These are phyloP conservation scores for Mallotus nudiflorus DNA, from an alignment of 345 rosid species.

Conservation along the genomic window DNA sequence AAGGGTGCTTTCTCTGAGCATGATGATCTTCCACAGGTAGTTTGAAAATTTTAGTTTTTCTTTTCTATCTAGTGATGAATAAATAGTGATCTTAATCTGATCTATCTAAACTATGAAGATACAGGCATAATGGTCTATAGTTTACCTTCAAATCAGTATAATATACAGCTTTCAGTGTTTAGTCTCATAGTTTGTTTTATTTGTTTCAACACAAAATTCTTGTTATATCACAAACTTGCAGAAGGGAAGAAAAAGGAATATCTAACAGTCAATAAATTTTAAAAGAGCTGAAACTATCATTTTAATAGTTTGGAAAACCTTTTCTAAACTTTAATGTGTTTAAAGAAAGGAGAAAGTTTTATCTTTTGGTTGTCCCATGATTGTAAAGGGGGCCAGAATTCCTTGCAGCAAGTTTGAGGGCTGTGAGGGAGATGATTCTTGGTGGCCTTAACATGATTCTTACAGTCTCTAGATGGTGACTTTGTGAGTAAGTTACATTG, in stretches of 20 bases:
- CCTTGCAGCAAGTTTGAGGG: neutral
- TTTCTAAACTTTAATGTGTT: too few species aligned
- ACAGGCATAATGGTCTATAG: too few species aligned
- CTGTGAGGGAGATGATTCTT: constrained; percentile 7
- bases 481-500: constrained; percentile 10
- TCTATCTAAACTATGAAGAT: neutral
- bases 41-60: neutral
- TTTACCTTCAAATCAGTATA: neutral
- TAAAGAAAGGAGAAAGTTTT: constrained; percentile 1
- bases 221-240: neutral
- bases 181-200: neutral
- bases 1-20: constrained; percentile 80
- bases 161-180: neutral
- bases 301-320: neutral
- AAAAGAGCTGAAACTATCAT: neutral
- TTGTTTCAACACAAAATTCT: neutral
- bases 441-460: neutral
- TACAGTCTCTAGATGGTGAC: neutral
- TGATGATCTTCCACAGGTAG: constrained; percentile 89
- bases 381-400: neutral
- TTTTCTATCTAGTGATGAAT: neutral
- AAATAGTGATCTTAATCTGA: neutral
- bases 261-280: neutral
- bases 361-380: neutral
- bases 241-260: neutral